Evolutionary conservation across 345 rosid species (phyloP).

Genomic region (Anacardium occidentale): DNA sequence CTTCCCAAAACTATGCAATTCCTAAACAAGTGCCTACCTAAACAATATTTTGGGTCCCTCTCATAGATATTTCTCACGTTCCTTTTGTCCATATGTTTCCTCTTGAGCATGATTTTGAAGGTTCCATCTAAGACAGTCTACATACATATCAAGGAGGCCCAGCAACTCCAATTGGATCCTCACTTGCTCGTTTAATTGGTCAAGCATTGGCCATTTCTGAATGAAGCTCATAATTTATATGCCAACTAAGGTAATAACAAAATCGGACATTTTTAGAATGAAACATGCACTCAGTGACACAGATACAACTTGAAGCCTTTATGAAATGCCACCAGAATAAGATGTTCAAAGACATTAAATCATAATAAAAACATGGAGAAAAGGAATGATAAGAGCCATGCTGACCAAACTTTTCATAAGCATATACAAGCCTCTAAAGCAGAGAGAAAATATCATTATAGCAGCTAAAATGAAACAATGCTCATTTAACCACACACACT

Average conservation of each 20-base stretch:
- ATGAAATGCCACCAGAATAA: neutral
- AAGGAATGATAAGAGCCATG: neutral
- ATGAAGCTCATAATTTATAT: neutral
- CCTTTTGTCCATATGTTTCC: neutral
- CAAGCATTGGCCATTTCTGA: neutral
- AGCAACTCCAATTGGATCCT: neutral
- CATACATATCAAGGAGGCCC: neutral
- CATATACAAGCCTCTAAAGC: neutral
- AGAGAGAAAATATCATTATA: constrained; percentile 9
- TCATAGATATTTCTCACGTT: neutral
- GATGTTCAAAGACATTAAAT: neutral
- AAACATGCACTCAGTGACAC: neutral
- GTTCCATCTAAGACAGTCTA: neutral
- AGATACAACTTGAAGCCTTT: neutral
- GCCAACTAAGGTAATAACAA: neutral
- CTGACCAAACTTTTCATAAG: neutral
- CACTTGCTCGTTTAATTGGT: constrained; percentile 1
- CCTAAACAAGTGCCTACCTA: neutral
- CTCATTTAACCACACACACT: constrained; percentile 22
- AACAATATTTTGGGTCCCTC: neutral
- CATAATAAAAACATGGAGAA: constrained; percentile 2
- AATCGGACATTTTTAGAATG: neutral
- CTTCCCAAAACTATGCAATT: neutral
- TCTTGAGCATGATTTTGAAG: neutral
- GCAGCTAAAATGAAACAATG: constrained; percentile 9